Evolutionary conservation across 106 monocot genomes (phyloP), one percentile per base, ranked within the genome.

Genomic region (Dendrobium catenatum): DNA sequence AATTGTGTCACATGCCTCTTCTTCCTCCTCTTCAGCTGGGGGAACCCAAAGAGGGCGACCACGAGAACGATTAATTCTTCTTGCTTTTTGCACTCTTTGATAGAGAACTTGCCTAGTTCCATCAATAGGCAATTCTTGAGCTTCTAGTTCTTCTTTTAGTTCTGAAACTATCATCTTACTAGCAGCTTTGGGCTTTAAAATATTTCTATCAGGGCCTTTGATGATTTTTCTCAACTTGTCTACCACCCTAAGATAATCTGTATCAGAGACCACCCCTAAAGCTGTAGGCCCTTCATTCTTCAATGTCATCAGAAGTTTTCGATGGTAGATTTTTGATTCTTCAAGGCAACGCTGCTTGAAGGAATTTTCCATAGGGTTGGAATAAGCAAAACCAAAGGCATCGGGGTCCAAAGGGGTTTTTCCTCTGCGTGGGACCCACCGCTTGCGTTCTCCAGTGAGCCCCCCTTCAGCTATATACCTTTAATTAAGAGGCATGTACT

Each of bases 81-180:
- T 92, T 43, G 97, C 97, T 47, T 98, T 98, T 55, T 98, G 97
- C 58, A 98, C 97, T 85, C 97, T 70, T 82, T 98, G 97, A 79
- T 98, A 98, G 42, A 98, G 89, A 41, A 98, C 94, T 75, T 90
- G 92, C 79, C 97, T 92, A 56, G 92, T 94, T 77, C 97, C 97
- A 94, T 98, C 97, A 55, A 74, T 92, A 55, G 97, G 97, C 48
- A 98, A 88, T 27, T 85, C 97, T 86, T 98, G 97, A 79, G 92
- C 97, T 82, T 98, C 97, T 64, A 98, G 72, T 77, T 98, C 97
- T 72, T 92, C 94, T 74, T 94, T 98, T 29, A 98, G 79, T 77
- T 98, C 97, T 51, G 92, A 91, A 40, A 98, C 97, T 80, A 98
- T 79, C 97, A 98, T 98, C 84, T 98, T 98, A 85, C 97, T 98